Conservation (phyloP, 164 flowering plant species). For the Malania oleifera region DNA sequence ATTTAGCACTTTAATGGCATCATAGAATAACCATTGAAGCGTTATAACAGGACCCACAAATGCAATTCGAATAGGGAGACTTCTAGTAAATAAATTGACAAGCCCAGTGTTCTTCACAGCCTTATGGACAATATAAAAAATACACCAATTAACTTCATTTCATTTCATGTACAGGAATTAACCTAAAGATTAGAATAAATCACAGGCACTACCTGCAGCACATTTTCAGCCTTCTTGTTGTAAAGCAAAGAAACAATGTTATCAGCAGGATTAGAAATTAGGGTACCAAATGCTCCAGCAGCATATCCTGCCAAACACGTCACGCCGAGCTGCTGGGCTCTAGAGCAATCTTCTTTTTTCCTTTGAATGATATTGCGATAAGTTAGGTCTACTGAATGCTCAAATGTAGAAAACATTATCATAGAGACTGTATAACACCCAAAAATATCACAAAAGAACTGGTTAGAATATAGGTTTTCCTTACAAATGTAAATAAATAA, state of each 20-base stretch:
- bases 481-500: no score
- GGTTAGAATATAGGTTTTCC: neutral
- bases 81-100: conserved; percentile 70
- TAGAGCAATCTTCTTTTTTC: conserved; percentile 78
- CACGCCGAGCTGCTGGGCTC: conserved; percentile 75
- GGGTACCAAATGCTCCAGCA: conserved; percentile 71
- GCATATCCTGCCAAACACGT: conserved; percentile 88
- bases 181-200: neutral
- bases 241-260: conserved; percentile 71
- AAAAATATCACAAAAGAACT: neutral
- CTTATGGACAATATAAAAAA: conserved; percentile 22
- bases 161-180: neutral
- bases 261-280: conserved; percentile 86
- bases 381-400: conserved; percentile 74
- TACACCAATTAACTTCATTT: neutral
- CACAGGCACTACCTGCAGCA: conserved; percentile 42
- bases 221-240: conserved; percentile 54
- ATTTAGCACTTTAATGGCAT: conserved; percentile 65
- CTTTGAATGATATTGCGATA: conserved; percentile 45
- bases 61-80: conserved; percentile 71
- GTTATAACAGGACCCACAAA: conserved; percentile 83
- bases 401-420: conserved; percentile 88
- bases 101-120: conserved; percentile 75
- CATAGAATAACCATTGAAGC: conserved; percentile 84
- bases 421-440: conserved; percentile 63